Evolutionary conservation across 225 moss, liverwort and hornwort genomes (phyloP).

Genomic region (Asterella californica): DNA sequence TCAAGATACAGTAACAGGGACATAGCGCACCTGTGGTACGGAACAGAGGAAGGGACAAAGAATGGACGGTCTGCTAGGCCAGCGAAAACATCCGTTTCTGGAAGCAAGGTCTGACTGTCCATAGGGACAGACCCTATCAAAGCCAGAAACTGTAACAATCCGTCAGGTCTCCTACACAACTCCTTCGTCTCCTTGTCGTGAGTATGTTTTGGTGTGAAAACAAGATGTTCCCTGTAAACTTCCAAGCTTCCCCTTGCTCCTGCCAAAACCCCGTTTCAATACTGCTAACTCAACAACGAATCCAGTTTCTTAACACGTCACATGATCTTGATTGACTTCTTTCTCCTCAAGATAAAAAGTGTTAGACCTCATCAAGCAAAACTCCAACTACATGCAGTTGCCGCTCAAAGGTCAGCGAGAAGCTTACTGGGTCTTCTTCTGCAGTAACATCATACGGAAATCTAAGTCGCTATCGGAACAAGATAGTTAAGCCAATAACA

Average conservation of each 20-base stretch:
- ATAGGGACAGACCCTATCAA: constrained; percentile 73
- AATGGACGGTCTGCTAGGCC: constrained; percentile 37
- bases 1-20: neutral
- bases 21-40: constrained; percentile 59
- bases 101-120: constrained; percentile 58
- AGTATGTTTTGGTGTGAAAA: constrained; percentile 57
- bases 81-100: constrained; percentile 49
- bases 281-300: neutral
- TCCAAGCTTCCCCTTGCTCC: constrained; percentile 50
- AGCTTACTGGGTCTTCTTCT: too few relatives aligned
- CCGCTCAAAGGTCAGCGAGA: too few relatives aligned
- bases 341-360: too few relatives aligned
- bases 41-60: constrained; percentile 56
- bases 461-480: neutral
- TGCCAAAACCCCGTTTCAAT: constrained; percentile 16
- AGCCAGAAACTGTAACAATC: constrained; percentile 59
- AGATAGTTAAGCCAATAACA: neutral
- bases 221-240: constrained; percentile 70
- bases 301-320: too few relatives aligned
- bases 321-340: too few relatives aligned
- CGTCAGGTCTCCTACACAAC: constrained; percentile 73
- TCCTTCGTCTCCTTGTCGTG: constrained; percentile 44
- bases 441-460: neutral
- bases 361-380: too few relatives aligned
- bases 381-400: too few relatives aligned